These are phyloP conservation scores for Acer negundo DNA, from an alignment of 345 rosid genomes.

Conservation along the genomic window DNA sequence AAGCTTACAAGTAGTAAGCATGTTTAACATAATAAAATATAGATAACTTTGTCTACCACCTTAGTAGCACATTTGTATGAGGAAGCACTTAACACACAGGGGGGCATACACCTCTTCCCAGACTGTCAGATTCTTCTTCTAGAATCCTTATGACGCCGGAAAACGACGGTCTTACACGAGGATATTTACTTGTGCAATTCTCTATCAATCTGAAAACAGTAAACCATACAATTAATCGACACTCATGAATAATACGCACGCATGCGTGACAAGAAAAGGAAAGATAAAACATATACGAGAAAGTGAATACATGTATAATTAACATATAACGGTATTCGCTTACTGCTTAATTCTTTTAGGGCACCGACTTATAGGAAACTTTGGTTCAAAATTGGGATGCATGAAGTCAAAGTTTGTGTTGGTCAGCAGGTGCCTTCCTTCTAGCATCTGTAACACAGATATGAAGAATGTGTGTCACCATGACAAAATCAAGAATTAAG, in stretches of 20 bases:
- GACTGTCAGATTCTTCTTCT: constrained; percentile 39
- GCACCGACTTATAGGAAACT: constrained; percentile 43
- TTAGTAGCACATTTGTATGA: neutral
- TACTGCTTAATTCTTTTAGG: constrained; percentile 50
- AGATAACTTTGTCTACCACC: neutral
- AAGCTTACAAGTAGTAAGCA: constrained; percentile 6
- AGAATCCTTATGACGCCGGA: constrained; percentile 30
- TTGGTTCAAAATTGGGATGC: constrained; percentile 32
- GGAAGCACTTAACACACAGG: constrained; percentile 27
- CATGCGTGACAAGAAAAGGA: neutral
- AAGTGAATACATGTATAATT: neutral
- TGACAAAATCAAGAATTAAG: neutral
- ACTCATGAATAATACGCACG: neutral
- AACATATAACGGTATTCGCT: constrained; percentile 11
- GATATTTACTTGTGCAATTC: constrained; percentile 36
- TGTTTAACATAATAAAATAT: neutral
- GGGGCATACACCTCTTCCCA: constrained; percentile 29
- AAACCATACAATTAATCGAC: neutral
- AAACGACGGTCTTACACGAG: constrained; percentile 32
- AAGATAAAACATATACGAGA: neutral
- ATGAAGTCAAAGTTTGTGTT: constrained; percentile 20
- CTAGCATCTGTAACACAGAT: constrained; percentile 45
- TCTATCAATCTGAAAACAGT: constrained; percentile 36
- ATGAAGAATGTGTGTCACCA: neutral
- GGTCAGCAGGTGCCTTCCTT: constrained; percentile 34